Base-by-base conservation (phyloP, 495 filamentous ascomycete species). In the Penicillium fimorum region DNA sequence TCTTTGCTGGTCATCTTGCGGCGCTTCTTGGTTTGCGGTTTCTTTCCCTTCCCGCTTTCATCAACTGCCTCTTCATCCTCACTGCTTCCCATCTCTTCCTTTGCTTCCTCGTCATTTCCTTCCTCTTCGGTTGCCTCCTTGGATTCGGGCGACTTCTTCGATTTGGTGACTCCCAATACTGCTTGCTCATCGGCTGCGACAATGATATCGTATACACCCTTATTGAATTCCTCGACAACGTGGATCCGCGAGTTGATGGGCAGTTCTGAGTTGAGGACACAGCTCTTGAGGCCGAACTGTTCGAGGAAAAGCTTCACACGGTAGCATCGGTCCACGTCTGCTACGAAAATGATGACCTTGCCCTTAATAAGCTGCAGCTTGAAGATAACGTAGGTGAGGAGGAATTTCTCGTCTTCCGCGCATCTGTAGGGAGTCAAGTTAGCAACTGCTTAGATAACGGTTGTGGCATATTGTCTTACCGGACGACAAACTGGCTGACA, bases 211-310 rank as follows among this genome's bases (percentile, higher is more conserved):
- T 97, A 99, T 22, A 94, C 82, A 40, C 87, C 88, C 76, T 90
- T 89, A 75, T 97, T 99, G 75, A 97, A 99, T 69, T 97, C 90
- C 63, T 99, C 87, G 10, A 99, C 92, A 27, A 96, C 89, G 73
- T 97, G 94, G 42, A 97, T 83, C 18, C 94, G 81, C 7, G 89
- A 92, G 59, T 96, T 96, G 58, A 97, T 87, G 4, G 94, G 94
- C 17, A 99, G 74, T 66, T 99, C 92, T 5, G 91, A 94, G 70
- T 99, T 99, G 33, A 99, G 76, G 12, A 99, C 87, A 70, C 93
- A 97, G 68, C 87, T 91, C 70, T 88, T 88, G 66, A 96, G 90
- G 24, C 91, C 91, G 61, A 99, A 97, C 64, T 97, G 95, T 70
- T 97, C 95, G 13, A 99, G 82, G 68, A 94, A 97, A 10, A 99